Evolutionary conservation across 257 asterid species (phyloP).

Genomic region (Solanum gracilifrons): DNA sequence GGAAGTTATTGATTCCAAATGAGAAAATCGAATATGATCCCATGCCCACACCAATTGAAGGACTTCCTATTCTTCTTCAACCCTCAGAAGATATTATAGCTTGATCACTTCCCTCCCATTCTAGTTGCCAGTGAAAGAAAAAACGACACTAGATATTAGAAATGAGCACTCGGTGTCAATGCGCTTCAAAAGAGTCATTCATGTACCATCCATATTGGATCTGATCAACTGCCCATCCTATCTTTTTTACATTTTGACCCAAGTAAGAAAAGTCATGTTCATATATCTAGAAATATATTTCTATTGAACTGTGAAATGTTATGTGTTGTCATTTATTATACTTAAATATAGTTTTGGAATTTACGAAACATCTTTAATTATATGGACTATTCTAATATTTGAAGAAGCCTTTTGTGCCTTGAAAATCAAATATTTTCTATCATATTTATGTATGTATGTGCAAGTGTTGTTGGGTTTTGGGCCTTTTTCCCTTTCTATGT

Average conservation of each 20-base stretch:
- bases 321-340: neutral
- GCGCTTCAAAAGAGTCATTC: neutral
- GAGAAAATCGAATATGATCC: constrained; percentile 49
- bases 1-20: constrained; percentile 28
- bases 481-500: too few species aligned
- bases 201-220: neutral
- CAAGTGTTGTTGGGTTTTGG: too few species aligned
- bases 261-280: neutral
- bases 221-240: neutral
- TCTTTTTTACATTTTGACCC: neutral
- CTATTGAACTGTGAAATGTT: neutral
- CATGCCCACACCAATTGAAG: constrained; percentile 37
- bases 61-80: constrained; percentile 39
- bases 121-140: neutral
- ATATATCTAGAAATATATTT: neutral
- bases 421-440: neutral
- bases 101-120: neutral
- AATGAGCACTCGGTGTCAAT: neutral
- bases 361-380: neutral
- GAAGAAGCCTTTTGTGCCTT: neutral
- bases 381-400: neutral
- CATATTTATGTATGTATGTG: neutral
- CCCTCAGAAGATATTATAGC: neutral
- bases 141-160: neutral
- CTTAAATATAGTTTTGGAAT: neutral